A percentile compares a stretch with the other conserved stretches of the same genome.
These are phyloP conservation scores for Halteria grandinella DNA, from an alignment of 73 alveolate genomes.

Conservation along the genomic window DNA sequence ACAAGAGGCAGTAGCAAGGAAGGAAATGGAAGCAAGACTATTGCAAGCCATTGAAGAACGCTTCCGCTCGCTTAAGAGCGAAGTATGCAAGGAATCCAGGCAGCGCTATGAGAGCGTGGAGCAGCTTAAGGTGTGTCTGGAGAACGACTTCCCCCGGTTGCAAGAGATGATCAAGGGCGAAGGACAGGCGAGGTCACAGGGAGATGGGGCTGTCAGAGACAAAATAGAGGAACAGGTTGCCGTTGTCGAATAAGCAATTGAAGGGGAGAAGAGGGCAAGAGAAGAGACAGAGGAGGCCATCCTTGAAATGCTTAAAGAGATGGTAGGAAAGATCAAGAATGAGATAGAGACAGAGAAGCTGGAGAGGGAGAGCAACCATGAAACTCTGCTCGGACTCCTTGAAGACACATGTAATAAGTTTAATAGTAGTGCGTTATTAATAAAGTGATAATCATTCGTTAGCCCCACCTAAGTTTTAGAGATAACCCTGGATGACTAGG, in stretches of 20 bases:
- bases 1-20: slow-evolving; percentile 60
- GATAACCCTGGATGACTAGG: no score
- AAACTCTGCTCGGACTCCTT: slow-evolving; percentile 81
- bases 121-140: slow-evolving; percentile 58
- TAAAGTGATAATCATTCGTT: no score
- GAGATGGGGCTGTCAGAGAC: slow-evolving; percentile 74
- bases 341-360: slow-evolving; percentile 90
- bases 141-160: slow-evolving; percentile 86
- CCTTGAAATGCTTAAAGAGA: slow-evolving; percentile 89
- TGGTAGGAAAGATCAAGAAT: slow-evolving; percentile 83
- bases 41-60: slow-evolving; percentile 63
- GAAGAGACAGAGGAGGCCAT: slow-evolving; percentile 94
- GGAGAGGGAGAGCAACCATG: slow-evolving; percentile 89
- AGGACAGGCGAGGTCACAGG: slow-evolving; percentile 78
- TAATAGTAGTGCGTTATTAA: no score
- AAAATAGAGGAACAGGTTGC: slow-evolving; percentile 82
- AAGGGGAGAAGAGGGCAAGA: slow-evolving; percentile 83
- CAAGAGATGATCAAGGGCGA: slow-evolving; percentile 83
- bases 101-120: slow-evolving; percentile 54
- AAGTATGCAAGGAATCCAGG: slow-evolving; percentile 51
- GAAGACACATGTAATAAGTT: no score
- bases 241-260: slow-evolving; percentile 63
- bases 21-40: slow-evolving; percentile 66
- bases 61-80: slow-evolving; percentile 49
- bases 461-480: no score